Percentiles rank a stretch among this genome's conserved stretches.
phyloP scores from a whole-genome alignment of 1,284 basidiomycete genomes.

The Melanopsichium pennsylvanicum region DNA sequence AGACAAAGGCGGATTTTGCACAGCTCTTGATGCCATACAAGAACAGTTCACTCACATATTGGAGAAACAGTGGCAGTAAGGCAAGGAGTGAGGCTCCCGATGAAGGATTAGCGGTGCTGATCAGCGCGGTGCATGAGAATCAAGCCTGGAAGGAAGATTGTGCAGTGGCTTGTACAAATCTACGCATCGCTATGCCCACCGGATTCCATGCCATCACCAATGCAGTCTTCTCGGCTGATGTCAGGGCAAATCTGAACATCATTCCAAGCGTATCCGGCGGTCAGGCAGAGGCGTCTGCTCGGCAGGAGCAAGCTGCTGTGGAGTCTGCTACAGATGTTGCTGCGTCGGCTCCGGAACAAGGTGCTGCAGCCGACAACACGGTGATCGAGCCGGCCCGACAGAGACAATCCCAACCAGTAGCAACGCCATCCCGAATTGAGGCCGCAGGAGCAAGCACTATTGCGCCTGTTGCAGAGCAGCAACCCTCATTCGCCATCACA shows the following conservation, averaged over 20 bases:
- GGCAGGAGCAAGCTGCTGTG: background rate
- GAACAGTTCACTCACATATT: constrained; percentile 38
- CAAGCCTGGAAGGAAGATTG: constrained; percentile 31
- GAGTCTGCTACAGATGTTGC: background rate
- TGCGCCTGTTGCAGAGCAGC: background rate
- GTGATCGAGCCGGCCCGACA: background rate
- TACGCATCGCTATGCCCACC: constrained; percentile 39
- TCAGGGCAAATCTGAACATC: constrained; percentile 26
- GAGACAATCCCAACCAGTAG: background rate
- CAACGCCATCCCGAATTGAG: background rate
- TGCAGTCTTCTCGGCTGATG: constrained; percentile 33
- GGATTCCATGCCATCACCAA: constrained; percentile 42
- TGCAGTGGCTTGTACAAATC: constrained; percentile 29
- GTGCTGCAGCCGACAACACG: constrained; percentile 1
- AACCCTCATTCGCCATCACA: background rate
- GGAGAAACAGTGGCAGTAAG: constrained; percentile 32
- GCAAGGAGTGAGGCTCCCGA: constrained; percentile 42
- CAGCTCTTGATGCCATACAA: constrained; percentile 47
- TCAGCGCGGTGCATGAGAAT: constrained; percentile 16
- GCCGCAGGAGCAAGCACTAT: background rate
- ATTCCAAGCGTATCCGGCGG: constrained; percentile 17
- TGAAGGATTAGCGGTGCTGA: constrained; percentile 43
- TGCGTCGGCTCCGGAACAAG: background rate
- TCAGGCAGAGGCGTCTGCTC: background rate
- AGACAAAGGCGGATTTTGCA: constrained; percentile 41